These are phyloP conservation scores for Plasmodium relictum DNA, from an alignment of 169 alveolate genomes.

Conservation along the genomic window DNA sequence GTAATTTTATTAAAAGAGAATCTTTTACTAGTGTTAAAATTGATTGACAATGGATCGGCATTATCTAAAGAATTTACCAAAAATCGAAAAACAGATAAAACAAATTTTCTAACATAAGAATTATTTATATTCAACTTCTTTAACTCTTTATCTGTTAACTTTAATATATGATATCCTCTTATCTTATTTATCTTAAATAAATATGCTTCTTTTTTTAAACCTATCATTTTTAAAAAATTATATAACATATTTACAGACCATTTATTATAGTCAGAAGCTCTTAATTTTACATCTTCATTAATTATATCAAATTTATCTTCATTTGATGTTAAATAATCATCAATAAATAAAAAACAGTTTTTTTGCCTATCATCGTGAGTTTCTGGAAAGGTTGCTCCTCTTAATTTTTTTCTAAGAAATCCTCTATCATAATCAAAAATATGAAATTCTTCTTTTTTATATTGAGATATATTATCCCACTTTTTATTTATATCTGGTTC, in stretches of 20 bases:
- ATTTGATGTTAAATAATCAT: constrained; percentile 71
- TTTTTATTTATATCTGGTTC: background rate
- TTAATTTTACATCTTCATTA: constrained; percentile 56
- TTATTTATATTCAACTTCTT: constrained; percentile 75
- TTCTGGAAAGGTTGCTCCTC: constrained; percentile 75
- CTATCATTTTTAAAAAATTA: constrained; percentile 72
- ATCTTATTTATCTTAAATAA: constrained; percentile 66
- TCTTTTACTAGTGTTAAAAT: constrained; percentile 37
- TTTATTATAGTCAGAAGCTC: constrained; percentile 76
- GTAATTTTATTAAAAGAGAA: constrained; percentile 53
- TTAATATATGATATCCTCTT: constrained; percentile 77
- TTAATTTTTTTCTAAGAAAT: constrained; percentile 9
- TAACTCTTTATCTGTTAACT: constrained; percentile 67
- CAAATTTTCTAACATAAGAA: constrained; percentile 75
- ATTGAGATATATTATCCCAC: background rate
- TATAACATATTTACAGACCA: constrained; percentile 76
- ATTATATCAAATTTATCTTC: constrained; percentile 53
- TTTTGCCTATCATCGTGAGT: constrained; percentile 77
- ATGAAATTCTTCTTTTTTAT: constrained; percentile 8
- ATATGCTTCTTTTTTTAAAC: constrained; percentile 69
- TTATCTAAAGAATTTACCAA: constrained; percentile 78
- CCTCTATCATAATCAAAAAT: constrained; percentile 3
- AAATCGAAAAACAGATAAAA: constrained; percentile 76
- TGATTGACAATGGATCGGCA: constrained; percentile 78
- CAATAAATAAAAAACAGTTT: constrained; percentile 70